These are phyloP conservation scores for Mycena capillaripes DNA, from an alignment of 768 basidiomycete species.

Conservation along the genomic window DNA sequence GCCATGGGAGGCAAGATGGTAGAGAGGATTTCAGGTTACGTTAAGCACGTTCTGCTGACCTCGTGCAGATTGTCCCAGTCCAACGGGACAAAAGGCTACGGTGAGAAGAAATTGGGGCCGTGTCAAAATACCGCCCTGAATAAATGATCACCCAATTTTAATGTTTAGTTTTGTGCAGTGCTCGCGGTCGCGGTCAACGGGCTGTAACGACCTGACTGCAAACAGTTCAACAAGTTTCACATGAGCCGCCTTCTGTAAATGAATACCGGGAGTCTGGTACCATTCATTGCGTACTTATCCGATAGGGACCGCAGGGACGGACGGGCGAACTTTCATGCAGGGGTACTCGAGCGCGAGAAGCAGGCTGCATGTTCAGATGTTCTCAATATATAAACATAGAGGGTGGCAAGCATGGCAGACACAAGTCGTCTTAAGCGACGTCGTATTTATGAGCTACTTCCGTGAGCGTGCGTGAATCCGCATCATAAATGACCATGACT, in stretches of 20 bases:
- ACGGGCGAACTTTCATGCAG: not conserved
- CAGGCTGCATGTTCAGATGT: too few species aligned
- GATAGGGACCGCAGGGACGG: conserved; percentile 4
- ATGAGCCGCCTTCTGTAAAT: not conserved
- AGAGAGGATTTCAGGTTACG: conserved; percentile 7
- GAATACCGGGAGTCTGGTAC: not conserved
- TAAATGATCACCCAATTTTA: not conserved
- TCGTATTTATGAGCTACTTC: not conserved
- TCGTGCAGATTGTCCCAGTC: not conserved
- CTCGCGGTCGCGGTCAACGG: not conserved
- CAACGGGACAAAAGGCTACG: not conserved
- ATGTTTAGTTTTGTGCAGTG: too few species aligned
- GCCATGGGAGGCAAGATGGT: not conserved
- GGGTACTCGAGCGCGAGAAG: too few species aligned
- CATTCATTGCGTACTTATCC: not conserved
- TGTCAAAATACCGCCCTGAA: not conserved
- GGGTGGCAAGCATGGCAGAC: not conserved
- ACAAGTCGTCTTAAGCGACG: not conserved
- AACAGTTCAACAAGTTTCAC: not conserved
- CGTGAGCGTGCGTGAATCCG: not conserved
- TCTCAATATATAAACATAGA: conserved; percentile 10
- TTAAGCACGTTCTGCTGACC: too few species aligned
- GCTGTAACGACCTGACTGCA: not conserved
- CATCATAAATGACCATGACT: not conserved
- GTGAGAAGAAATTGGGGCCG: not conserved